Evolutionary conservation across 2,329 filamentous ascomycete species (phyloP).

Genomic region (Sporothrix protearum): DNA sequence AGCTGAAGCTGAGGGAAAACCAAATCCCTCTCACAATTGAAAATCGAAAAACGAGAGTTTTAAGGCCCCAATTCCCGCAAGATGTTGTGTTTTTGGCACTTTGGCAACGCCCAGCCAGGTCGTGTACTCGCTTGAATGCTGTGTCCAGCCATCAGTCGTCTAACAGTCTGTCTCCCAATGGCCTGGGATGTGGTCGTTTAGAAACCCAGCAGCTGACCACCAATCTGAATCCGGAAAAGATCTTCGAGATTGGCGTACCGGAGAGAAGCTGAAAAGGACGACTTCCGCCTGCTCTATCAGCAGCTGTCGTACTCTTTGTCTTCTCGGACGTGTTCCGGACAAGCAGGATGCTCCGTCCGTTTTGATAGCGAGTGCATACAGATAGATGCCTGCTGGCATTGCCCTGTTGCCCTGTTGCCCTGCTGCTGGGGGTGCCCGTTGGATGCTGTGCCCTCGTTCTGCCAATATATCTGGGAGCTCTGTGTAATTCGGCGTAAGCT

Average conservation of each 20-base stretch:
- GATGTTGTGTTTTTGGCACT: not conserved
- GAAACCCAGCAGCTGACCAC: not conserved
- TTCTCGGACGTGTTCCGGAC: not conserved
- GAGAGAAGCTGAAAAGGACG: constrained; percentile 16
- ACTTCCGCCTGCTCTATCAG: not conserved
- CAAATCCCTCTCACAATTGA: not conserved
- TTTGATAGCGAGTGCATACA: not conserved
- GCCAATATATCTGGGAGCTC: not conserved
- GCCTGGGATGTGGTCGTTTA: not conserved
- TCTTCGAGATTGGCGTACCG: constrained; percentile 4
- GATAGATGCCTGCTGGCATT: not conserved
- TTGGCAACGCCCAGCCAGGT: not conserved
- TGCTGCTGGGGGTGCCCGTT: not conserved
- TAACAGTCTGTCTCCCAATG: not conserved
- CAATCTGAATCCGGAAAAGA: constrained; percentile 15
- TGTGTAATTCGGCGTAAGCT: not conserved
- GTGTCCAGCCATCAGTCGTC: not conserved
- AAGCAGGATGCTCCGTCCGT: not conserved
- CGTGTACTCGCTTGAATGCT: not conserved
- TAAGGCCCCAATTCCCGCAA: too few species aligned
- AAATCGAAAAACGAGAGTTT: too few species aligned
- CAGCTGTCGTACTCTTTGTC: not conserved
- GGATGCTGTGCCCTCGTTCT: not conserved
- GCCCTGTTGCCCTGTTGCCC: not conserved
- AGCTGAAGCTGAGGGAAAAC: not conserved